phyloP scores from a whole-genome alignment of 2,329 filamentous ascomycete genomes.

The Colletotrichum abscissum region DNA sequence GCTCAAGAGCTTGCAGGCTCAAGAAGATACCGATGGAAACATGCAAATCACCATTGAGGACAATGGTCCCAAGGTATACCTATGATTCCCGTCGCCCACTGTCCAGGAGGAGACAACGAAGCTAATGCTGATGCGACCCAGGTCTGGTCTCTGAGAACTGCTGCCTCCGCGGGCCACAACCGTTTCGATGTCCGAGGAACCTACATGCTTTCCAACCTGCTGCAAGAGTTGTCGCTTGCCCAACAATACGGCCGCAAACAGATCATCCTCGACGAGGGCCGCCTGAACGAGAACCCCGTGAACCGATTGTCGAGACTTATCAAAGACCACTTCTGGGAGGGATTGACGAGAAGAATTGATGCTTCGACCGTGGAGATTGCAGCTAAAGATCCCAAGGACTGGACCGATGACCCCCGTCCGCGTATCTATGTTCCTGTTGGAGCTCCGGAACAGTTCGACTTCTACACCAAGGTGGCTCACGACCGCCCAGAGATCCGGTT shows the following conservation, averaged over 20 bases:
- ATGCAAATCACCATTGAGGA: constrained; percentile 99
- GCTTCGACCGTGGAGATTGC: constrained; percentile 87
- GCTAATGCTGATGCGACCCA: constrained; percentile 46
- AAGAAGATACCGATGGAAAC: constrained; percentile 94
- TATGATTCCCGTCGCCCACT: background rate
- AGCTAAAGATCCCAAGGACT: constrained; percentile 92
- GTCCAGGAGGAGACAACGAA: background rate
- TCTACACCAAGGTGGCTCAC: constrained; percentile 84
- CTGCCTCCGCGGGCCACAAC: constrained; percentile 86
- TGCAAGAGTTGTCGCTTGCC: constrained; percentile 93
- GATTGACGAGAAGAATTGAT: constrained; percentile 89
- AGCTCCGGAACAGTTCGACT: constrained; percentile 88
- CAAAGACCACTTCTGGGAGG: constrained; percentile 91
- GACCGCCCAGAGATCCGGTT: constrained; percentile 86
- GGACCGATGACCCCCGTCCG: constrained; percentile 88
- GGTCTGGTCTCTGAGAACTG: constrained; percentile 86
- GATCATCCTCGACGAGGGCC: constrained; percentile 90
- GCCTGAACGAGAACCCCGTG: constrained; percentile 95
- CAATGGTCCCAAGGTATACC: constrained; percentile 83
- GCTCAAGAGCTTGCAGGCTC: constrained; percentile 79
- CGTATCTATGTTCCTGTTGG: constrained; percentile 91
- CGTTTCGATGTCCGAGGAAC: constrained; percentile 93
- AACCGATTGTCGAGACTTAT: constrained; percentile 88
- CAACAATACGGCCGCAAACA: constrained; percentile 90
- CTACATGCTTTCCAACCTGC: constrained; percentile 95